These are phyloP conservation scores for Erigeron canadensis DNA, from an alignment of 129 eudicot species.

Conservation along the genomic window DNA sequence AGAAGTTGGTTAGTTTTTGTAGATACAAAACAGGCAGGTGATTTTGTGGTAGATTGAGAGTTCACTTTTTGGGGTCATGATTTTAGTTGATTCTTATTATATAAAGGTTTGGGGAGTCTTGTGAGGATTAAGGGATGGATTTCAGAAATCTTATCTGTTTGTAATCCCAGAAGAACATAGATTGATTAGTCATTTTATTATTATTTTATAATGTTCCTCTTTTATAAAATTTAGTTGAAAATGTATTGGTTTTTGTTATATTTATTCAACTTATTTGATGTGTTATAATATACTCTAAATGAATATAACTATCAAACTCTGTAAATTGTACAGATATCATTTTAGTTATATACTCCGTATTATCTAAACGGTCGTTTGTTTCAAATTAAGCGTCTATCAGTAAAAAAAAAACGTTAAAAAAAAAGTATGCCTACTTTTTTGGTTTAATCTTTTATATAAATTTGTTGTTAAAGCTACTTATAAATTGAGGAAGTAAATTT, in stretches of 20 bases:
- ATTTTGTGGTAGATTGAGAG: slow-evolving; percentile 24
- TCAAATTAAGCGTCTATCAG: too few species aligned
- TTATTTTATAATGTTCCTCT: slow-evolving; percentile 26
- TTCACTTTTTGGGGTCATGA: slow-evolving; percentile 20
- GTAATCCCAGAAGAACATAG: slow-evolving; percentile 23
- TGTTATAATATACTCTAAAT: too few species aligned
- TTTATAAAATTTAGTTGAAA: not conserved
- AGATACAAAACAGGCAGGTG: slow-evolving; percentile 25
- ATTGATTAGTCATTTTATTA: slow-evolving; percentile 13
- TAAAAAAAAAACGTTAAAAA: too few species aligned
- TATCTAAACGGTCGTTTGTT: too few species aligned
- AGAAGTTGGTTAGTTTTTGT: slow-evolving; percentile 28
- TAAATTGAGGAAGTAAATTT: too few species aligned
- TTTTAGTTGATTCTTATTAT: slow-evolving; percentile 25
- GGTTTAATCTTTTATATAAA: too few species aligned
- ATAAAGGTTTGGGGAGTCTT: slow-evolving; percentile 19
- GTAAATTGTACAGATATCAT: too few species aligned
- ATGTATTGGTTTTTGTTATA: not conserved
- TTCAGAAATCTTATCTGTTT: slow-evolving; percentile 22
- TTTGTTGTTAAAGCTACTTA: too few species aligned
- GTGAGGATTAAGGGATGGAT: slow-evolving; percentile 22
- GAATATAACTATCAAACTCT: too few species aligned
- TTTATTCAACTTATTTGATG: too few species aligned
- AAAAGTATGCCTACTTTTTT: too few species aligned
- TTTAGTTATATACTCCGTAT: too few species aligned